Base-by-base conservation (phyloP, 2,329 filamentous ascomycete species). In the Colletotrichum zoysiae region DNA sequence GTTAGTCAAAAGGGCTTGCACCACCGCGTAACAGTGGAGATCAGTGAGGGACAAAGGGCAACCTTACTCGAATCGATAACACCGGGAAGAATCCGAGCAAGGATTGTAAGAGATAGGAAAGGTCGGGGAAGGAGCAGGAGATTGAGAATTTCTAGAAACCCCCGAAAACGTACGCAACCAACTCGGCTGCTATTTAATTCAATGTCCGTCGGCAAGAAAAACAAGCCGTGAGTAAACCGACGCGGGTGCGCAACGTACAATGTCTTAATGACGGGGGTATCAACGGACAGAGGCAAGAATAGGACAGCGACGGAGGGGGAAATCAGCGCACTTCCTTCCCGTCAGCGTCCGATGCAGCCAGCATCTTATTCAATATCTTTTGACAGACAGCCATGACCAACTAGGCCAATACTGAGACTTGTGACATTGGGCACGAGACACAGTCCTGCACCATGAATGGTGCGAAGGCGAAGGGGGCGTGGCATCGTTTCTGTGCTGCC, bases 1-100 rank as follows among this genome's bases (percentile, higher is more conserved):
- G 67, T 71, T 71, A 71, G 61, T 71, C 30, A 65, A 57, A 69
- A 70, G 65, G 70, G 70, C 59, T 70, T 60, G 55, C 40, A 64
- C 53, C 40, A 64, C 53, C 55, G 56, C 70, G 59, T 30, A 65
- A 63, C 62, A 60, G 62, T 71, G 63, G 64, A 73, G 71, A 73
- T 71, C 33, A 62, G 42, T 14, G 35, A 40, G 55, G n/a, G n/a
- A 30, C 44, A 38, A 53, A 53, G 26, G 50, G 55, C 42, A 56
- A 65, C 69, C 59, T 71, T 42, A 8, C n/a, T 53, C 26, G 35
- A 30, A 58, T 42, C 16, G 53, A 61, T 48, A 53, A 64, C 46
- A 50, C 40, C 46, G 35, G 50, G 30, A 33, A 51, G 51, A 65
- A 40, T 8, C 63, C 40, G 63, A 65, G 42, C 60, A 51, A 69